Percentiles rank a stretch among this genome's conserved stretches.
These are phyloP conservation scores for Coffea eugenioides DNA, from an alignment of 257 asterid genomes.

Conservation along the genomic window DNA sequence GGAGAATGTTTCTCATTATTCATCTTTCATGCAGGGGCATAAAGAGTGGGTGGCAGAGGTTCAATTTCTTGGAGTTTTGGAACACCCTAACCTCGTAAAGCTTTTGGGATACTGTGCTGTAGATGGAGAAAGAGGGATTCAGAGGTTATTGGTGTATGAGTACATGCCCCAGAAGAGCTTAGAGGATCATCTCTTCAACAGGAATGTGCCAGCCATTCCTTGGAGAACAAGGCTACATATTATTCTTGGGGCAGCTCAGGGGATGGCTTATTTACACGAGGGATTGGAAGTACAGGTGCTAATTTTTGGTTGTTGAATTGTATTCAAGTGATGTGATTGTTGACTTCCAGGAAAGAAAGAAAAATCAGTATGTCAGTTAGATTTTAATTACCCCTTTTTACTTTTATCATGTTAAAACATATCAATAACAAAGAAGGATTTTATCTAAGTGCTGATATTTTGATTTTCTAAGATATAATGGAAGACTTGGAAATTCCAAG, in stretches of 20 bases:
- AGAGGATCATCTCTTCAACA: constrained; percentile 86
- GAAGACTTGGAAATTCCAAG: background rate
- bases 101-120: constrained; percentile 84
- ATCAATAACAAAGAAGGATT: background rate
- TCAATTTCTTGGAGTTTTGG: constrained; percentile 82
- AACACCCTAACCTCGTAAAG: constrained; percentile 85
- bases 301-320: background rate
- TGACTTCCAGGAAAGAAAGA: background rate
- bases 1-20: constrained; percentile 6
- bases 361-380: background rate
- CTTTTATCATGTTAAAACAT: background rate
- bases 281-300: constrained; percentile 75
- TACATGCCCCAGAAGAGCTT: constrained; percentile 84
- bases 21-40: constrained; percentile 59
- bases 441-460: background rate
- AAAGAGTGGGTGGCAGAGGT: constrained; percentile 94
- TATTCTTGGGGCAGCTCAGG: constrained; percentile 90
- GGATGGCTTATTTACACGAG: constrained; percentile 87
- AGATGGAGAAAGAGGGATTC: constrained; percentile 93
- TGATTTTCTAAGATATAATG: background rate
- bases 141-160: constrained; percentile 77
- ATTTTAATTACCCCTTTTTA: background rate
- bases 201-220: constrained; percentile 54
- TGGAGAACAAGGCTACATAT: constrained; percentile 68
- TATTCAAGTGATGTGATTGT: background rate